Evolutionary conservation across 495 filamentous ascomycete species (phyloP), one percentile per base, ranked within the genome.

Genomic region (Terfezia boudieri): DNA sequence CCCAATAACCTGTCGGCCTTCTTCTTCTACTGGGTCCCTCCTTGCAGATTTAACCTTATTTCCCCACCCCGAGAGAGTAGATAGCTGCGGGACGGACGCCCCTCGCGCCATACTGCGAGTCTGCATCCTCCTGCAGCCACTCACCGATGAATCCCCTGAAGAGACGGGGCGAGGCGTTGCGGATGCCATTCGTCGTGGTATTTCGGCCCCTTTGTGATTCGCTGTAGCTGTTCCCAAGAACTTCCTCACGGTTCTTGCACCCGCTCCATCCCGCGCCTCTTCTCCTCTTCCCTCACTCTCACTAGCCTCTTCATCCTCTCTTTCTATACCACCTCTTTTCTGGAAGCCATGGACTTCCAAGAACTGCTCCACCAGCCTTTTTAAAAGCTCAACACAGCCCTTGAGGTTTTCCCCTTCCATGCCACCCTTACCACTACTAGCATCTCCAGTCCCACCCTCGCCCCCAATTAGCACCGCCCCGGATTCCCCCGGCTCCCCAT

Each of bases 331-430:
- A 32, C 26, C 26, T 32, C 26, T 32, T 32, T 32, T 14, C 41
- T 46, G 4, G 17, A 46, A 46, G 41, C 14, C 12, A 56, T 85
- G 71, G 52, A 81, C 77, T 57, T 73, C 77, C 17, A 90, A 60
- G 56, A 88, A 88, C 57, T 81, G 75, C 53, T 72, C 70, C 14
- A 78, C 68, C 65, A 84, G 77, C 2, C 74, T 75, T 23, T 71
- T 69, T 36, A 90, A 62, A 9, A 89, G 71, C 55, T 80, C 74
- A 0, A 76, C 57, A 5, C 83, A 76, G 0, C 57, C 52, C 2
- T 59, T 62, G 16, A 79, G 57, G n/a, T 63, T 63, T 14, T 60
- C 59, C 8, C 63, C 63, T 37, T 57, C 63, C 8, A 65, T 32
- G 0, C 63, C 63, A 1, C 53, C 60, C 37, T 65, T 65, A 5